A percentile compares a stretch with the other conserved stretches of the same genome.
Conservation (phyloP, 2,329 filamentous ascomycete genomes). For the Aureobasidium uvarum region DNA sequence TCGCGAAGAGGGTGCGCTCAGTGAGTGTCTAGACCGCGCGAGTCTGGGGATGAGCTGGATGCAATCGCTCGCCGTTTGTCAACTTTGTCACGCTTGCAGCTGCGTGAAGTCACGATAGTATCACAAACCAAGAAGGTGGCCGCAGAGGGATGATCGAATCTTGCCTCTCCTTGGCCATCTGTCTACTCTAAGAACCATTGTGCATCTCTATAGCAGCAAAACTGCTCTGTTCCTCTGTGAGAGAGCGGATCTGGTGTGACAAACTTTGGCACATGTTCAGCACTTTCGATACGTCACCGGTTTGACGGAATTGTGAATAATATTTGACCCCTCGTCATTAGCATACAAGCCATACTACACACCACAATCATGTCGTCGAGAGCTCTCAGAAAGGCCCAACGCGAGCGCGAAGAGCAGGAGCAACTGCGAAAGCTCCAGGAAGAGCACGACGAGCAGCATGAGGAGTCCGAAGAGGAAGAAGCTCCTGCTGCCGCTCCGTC, state of each 20-base stretch:
- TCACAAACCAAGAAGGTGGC: background rate
- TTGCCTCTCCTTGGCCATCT: background rate
- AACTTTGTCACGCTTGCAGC: background rate
- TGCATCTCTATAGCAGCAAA: background rate
- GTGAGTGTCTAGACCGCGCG: background rate
- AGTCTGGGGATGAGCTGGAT: background rate
- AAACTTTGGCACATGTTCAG: background rate
- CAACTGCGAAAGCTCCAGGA: conserved; percentile 44
- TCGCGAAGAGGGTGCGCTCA: background rate
- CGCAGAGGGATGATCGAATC: background rate
- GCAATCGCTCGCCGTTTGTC: background rate
- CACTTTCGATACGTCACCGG: conserved; percentile 2
- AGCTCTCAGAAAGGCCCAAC: conserved; percentile 63
- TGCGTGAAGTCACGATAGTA: background rate
- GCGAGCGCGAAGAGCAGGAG: conserved; percentile 59
- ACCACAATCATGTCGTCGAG: conserved; percentile 59
- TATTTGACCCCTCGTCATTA: background rate
- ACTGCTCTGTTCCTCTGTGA: background rate
- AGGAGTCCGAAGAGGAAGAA: conserved; percentile 37
- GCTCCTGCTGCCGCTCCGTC: conserved; percentile 28
- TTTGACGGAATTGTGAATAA: background rate
- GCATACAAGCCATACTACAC: background rate
- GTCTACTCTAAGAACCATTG: background rate
- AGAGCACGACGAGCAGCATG: conserved; percentile 37
- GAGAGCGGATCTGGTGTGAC: background rate